These are phyloP conservation scores for Tetradesmus lagerheimii DNA, from an alignment of 139 green algal species.

Conservation along the genomic window DNA sequence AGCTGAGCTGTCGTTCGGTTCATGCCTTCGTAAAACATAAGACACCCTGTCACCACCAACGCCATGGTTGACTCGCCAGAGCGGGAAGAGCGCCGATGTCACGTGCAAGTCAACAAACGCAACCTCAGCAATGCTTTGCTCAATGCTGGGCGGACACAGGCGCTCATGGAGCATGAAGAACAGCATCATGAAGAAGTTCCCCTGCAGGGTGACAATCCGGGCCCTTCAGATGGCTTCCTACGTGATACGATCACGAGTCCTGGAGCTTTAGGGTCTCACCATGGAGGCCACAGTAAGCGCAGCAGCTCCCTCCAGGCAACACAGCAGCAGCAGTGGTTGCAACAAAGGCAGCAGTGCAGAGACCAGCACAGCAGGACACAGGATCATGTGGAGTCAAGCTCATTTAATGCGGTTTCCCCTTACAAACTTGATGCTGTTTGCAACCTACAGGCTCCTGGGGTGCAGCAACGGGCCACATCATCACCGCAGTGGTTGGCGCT, in stretches of 20 bases:
- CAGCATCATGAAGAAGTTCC: neutral
- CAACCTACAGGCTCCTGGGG: constrained; percentile 1
- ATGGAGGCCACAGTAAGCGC: neutral
- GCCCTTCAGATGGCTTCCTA: neutral
- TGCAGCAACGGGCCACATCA: constrained; percentile 23
- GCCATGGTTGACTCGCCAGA: neutral
- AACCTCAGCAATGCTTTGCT: neutral
- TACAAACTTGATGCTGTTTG: too few species aligned
- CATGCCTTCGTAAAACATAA: neutral
- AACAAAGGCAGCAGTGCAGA: neutral
- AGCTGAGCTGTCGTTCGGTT: neutral
- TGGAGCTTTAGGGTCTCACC: neutral
- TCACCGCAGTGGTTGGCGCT: constrained; percentile 32
- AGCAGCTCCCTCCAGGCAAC: neutral
- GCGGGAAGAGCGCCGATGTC: neutral
- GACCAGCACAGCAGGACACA: neutral
- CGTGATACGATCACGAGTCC: neutral
- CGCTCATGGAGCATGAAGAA: neutral
- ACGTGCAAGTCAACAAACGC: neutral
- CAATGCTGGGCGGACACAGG: neutral
- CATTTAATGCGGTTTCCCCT: too few species aligned
- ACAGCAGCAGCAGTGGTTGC: neutral
- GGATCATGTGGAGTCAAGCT: too few species aligned
- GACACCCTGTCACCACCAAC: neutral
- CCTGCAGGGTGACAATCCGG: neutral